Evolutionary conservation across 805 yeast genomes (phyloP).

Genomic region (Wickerhamiella siamensis): DNA sequence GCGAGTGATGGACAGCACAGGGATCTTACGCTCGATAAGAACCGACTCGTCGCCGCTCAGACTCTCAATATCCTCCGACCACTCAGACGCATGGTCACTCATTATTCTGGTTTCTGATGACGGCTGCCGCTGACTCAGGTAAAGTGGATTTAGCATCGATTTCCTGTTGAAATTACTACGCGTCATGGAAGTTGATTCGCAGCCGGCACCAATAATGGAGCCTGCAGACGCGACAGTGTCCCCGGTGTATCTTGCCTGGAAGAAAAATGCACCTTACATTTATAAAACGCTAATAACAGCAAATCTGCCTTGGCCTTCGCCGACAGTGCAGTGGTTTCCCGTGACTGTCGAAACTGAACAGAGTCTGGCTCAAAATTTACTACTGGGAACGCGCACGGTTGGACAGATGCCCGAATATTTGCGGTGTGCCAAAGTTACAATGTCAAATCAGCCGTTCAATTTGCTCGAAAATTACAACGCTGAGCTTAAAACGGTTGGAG

Average conservation of each 20-base stretch:
- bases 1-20: constrained; percentile 9
- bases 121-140: too few species aligned
- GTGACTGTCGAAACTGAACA: constrained; percentile 17
- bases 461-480: constrained; percentile 27
- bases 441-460: constrained; percentile 16
- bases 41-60: not conserved
- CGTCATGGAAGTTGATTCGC: not conserved
- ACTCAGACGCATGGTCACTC: not conserved
- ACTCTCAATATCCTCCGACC: not conserved
- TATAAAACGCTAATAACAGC: constrained; percentile 41
- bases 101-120: too few species aligned
- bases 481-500: constrained; percentile 25
- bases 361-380: constrained; percentile 27
- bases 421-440: constrained; percentile 25
- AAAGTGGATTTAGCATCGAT: too few species aligned
- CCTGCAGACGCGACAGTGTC: not conserved
- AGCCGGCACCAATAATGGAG: not conserved
- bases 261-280: constrained; percentile 43
- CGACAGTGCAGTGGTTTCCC: constrained; percentile 49
- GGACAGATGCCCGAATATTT: constrained; percentile 40
- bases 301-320: constrained; percentile 50
- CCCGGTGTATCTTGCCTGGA: constrained; percentile 38
- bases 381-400: constrained; percentile 52
- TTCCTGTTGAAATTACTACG: not conserved
- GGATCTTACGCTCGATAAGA: constrained; percentile 6